Base-by-base conservation (phyloP, 345 rosid species). In the Brassica juncea region DNA sequence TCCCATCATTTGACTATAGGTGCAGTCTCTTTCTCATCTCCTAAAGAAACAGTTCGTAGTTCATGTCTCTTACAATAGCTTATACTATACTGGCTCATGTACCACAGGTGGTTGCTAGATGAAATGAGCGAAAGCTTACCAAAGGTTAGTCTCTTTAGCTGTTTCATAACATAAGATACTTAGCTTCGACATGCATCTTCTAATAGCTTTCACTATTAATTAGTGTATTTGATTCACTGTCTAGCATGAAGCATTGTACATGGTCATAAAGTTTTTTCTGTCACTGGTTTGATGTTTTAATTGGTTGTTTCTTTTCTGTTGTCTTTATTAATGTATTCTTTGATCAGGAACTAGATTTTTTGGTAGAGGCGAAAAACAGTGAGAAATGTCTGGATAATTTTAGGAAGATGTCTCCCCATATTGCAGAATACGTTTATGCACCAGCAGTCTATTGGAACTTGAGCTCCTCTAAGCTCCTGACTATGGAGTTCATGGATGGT, bases 1-100 rank as follows among this genome's bases (percentile, higher is more conserved):
- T 93, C 81, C 98, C 97, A 67, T 88, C 92, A 64, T 93, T 95
- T 86, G 97, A 93, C 86, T 95, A 93, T 80, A 93, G 99, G 98
- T 95, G 73, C 58, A 61, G 25, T 32, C 23, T 31, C 52, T 39
- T 75, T 66, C 34, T 23, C 63, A 65, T 66, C 42, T 70, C 31
- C 57, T 21, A 57, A 4, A 57, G 5, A 65, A n/a, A 11, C 11
- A 31, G 9, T 34, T 5, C 49, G 11, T 37, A 39, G 37, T 54
- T 8, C 23, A 16, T 32, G 75, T 25, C 72, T 63, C 68, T 64
- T 64, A 60, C 72, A 42, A 4, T 68, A 80, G 70, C 64, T 68
- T 84, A 79, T 71, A 74, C 76, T 77, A 49, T 14, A 72, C 76
- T 80, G 76, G 60, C 75, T 87, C 81, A 42, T 70, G 69, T 54